Evolutionary conservation across 2,329 filamentous ascomycete species (phyloP).

Genomic region (Alternaria hordeiaustralica): DNA sequence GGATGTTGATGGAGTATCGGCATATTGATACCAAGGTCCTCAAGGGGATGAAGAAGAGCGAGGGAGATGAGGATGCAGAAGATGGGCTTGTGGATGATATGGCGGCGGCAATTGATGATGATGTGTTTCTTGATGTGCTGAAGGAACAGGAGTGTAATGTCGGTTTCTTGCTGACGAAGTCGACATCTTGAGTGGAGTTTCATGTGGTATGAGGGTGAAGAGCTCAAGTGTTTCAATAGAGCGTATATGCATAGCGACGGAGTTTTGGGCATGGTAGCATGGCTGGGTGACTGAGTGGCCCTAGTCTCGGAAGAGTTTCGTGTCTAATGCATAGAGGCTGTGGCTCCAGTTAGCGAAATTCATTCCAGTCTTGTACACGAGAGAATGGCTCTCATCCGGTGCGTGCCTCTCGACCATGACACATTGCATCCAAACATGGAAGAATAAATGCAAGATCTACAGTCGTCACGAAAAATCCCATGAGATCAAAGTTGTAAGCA

Average conservation of each 20-base stretch:
- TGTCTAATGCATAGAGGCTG: neutral
- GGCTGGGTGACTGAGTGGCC: neutral
- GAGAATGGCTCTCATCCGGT: neutral
- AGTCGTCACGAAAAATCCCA: no score
- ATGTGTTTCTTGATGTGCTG: slow-evolving; percentile 57
- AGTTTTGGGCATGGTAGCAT: neutral
- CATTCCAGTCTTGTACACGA: neutral
- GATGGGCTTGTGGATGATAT: slow-evolving; percentile 35
- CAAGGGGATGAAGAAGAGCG: slow-evolving; percentile 10
- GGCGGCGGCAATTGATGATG: slow-evolving; percentile 56
- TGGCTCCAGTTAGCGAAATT: neutral
- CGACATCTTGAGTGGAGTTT: slow-evolving; percentile 14
- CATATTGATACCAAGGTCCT: slow-evolving; percentile 56
- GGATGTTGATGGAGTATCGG: slow-evolving; percentile 61
- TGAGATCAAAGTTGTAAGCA: no score
- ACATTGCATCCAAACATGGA: neutral
- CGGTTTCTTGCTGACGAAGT: slow-evolving; percentile 59
- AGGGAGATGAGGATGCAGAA: neutral
- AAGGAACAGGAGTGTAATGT: slow-evolving; percentile 55
- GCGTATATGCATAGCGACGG: slow-evolving; percentile 4
- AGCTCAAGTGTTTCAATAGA: neutral
- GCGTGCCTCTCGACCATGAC: neutral
- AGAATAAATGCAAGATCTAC: no score
- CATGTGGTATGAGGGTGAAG: neutral
- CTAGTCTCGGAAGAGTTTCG: neutral